These are phyloP conservation scores for Boletus edulis DNA, from an alignment of 768 basidiomycete species.

Conservation along the genomic window DNA sequence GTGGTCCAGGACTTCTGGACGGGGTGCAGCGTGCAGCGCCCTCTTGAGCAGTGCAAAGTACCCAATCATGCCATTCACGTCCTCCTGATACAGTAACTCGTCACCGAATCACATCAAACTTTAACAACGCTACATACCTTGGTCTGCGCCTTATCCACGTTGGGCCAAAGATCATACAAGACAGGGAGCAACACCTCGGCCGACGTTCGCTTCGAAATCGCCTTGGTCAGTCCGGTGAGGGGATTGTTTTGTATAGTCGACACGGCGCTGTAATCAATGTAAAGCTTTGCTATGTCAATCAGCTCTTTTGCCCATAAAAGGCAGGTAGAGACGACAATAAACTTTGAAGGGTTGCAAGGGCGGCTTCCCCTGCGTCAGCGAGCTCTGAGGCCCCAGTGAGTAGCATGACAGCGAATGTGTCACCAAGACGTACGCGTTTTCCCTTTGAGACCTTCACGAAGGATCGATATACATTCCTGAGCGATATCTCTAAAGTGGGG, in stretches of 20 bases:
- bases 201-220: constrained; percentile 67
- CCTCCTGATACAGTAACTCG: constrained; percentile 16
- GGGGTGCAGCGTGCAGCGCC: constrained; percentile 60
- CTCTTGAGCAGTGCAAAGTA: constrained; percentile 73
- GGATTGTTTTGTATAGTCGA: constrained; percentile 23
- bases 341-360: constrained; percentile 55
- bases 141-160: constrained; percentile 32
- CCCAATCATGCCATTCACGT: constrained; percentile 25
- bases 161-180: constrained; percentile 56
- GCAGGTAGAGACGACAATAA: constrained; percentile 74
- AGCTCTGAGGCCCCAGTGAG: constrained; percentile 24
- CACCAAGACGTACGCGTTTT: constrained; percentile 32
- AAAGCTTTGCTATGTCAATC: constrained; percentile 51
- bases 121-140: constrained; percentile 30
- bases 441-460: constrained; percentile 39
- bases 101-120: neutral
- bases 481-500: constrained; percentile 78
- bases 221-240: constrained; percentile 49
- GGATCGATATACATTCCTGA: constrained; percentile 48
- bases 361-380: constrained; percentile 32
- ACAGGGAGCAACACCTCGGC: constrained; percentile 66
- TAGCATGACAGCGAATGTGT: neutral
- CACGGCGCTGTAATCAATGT: constrained; percentile 42
- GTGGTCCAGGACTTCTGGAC: constrained; percentile 62
- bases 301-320: constrained; percentile 72